These are phyloP conservation scores for Ambrosiella xylebori DNA, from an alignment of 2,329 filamentous ascomycete species.

Conservation along the genomic window DNA sequence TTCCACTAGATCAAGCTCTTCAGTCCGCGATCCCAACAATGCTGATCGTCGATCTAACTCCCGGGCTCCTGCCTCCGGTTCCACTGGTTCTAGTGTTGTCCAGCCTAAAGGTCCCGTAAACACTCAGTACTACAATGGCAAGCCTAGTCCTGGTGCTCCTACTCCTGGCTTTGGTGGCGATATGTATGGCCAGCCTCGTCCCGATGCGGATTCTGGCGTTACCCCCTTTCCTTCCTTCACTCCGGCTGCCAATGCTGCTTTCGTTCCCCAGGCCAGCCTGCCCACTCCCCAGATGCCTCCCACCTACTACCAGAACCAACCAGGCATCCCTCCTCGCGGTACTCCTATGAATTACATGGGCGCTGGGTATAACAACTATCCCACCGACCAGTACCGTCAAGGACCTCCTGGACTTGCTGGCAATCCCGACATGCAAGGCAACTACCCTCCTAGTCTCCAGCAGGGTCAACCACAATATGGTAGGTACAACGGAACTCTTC, in stretches of 20 bases:
- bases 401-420: conserved; percentile 36
- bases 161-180: conserved; percentile 28
- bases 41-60: conserved; percentile 39
- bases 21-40: conserved; percentile 27
- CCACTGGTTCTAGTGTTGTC: conserved; percentile 22
- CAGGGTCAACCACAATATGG: conserved; percentile 20
- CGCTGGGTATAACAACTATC: conserved; percentile 27
- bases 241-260: conserved; percentile 32
- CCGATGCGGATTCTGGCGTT: conserved; percentile 26
- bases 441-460: conserved; percentile 29
- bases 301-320: conserved; percentile 37
- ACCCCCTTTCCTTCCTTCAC: conserved; percentile 34
- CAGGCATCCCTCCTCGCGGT: conserved; percentile 36
- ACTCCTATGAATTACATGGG: conserved; percentile 36
- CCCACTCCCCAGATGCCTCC: conserved; percentile 27
- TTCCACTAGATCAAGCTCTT: conserved; percentile 40
- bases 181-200: conserved; percentile 33
- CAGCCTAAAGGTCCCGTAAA: conserved; percentile 14
- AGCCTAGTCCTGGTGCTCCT: conserved; percentile 17
- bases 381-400: conserved; percentile 36
- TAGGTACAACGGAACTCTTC: conserved; percentile 28
- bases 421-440: conserved; percentile 29
- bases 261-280: conserved; percentile 27
- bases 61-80: conserved; percentile 32
- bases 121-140: conserved; percentile 36